Conservation (phyloP, 805 yeast species). For the Wickerhamomyces pijperi region DNA sequence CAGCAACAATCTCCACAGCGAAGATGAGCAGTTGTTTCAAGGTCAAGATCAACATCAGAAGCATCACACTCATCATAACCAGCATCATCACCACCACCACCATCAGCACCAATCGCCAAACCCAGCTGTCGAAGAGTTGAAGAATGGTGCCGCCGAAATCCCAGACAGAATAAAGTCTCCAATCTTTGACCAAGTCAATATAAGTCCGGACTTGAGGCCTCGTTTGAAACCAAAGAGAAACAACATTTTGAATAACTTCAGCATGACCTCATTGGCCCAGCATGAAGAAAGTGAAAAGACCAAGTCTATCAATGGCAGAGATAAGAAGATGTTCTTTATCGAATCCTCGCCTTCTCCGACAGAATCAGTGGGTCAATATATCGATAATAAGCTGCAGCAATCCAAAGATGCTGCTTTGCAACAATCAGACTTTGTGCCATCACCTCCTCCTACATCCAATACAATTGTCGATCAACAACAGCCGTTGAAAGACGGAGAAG, state of each 20-base stretch:
- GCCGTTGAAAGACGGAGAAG: background rate
- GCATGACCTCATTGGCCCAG: constrained; percentile 14
- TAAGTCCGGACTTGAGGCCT: constrained; percentile 13
- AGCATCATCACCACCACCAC: constrained; percentile 1
- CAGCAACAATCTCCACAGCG: constrained; percentile 1
- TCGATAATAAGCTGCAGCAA: constrained; percentile 3
- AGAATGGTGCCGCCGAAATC: constrained; percentile 1
- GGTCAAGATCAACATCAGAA: constrained; percentile 2
- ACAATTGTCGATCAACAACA: background rate
- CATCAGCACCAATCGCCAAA: constrained; percentile 1
- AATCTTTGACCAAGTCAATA: constrained; percentile 16
- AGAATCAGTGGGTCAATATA: constrained; percentile 7
- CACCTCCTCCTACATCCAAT: background rate
- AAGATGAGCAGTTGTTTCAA: too few relatives aligned
- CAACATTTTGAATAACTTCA: constrained; percentile 16
- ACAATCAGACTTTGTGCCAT: constrained; percentile 1
- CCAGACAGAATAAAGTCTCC: constrained; percentile 2
- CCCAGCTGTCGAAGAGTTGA: background rate
- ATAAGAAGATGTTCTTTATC: constrained; percentile 20
- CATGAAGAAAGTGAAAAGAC: background rate
- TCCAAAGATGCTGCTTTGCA: too few relatives aligned
- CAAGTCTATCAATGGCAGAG: constrained; percentile 2
- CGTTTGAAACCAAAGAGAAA: constrained; percentile 12
- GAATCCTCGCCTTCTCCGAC: constrained; percentile 22
- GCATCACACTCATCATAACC: constrained; percentile 3